Evolutionary conservation across 148 eudicot genomes (phyloP).

Genomic region (Camellia japonica): DNA sequence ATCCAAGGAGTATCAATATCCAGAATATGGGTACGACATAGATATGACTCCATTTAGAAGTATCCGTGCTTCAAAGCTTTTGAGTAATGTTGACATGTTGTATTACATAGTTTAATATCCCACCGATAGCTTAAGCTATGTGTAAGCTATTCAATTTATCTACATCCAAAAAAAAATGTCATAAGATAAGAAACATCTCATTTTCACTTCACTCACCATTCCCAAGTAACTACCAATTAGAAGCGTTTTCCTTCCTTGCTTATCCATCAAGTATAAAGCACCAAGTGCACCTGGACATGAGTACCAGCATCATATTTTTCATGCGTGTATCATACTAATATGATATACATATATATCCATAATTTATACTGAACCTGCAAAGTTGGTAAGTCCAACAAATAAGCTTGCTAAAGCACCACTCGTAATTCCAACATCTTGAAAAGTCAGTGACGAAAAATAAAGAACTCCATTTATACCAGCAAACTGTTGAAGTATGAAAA

Average conservation of each 20-base stretch:
- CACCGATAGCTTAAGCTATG: no score
- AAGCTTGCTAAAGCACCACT: constrained; percentile 73
- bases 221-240: constrained; percentile 77
- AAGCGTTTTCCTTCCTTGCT: constrained; percentile 65
- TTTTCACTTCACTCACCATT: constrained; percentile 48
- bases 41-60: no score
- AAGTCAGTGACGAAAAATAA: constrained; percentile 78
- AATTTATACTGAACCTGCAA: constrained; percentile 58
- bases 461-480: constrained; percentile 87
- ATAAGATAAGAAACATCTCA: neutral
- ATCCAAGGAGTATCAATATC: no score
- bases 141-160: neutral
- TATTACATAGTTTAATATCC: neutral
- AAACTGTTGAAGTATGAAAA: constrained; percentile 75
- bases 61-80: no score
- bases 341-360: neutral
- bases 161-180: neutral
- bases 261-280: constrained; percentile 24
- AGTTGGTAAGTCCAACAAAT: constrained; percentile 69
- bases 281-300: constrained; percentile 61
- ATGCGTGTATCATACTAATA: neutral
- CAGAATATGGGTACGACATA: no score
- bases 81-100: no score
- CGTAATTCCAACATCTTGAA: constrained; percentile 76
- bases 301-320: neutral